Conservation (phyloP, 2,329 filamentous ascomycete species). For the Aspergillus caelatus region DNA sequence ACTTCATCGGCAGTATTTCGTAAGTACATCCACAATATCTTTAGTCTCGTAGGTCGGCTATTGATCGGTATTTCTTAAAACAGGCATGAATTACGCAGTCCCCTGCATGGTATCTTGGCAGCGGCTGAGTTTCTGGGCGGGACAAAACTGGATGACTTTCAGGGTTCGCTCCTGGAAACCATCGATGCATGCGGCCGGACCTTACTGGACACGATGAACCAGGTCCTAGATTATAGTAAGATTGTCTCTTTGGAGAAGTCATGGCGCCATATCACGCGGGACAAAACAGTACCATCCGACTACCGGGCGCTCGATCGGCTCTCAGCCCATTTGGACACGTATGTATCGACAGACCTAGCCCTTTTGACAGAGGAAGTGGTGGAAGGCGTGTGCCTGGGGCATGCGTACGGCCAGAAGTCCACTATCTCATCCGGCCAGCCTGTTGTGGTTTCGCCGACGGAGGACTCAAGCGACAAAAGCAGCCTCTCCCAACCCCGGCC, state of each 20-base stretch:
- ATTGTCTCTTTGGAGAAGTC: conserved; percentile 47
- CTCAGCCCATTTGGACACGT: conserved; percentile 37
- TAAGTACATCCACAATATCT: conserved; percentile 17
- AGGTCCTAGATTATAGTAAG: conserved; percentile 56
- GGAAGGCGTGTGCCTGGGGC: conserved; percentile 57
- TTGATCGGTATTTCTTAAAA: background rate
- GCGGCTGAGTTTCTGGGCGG: conserved; percentile 45
- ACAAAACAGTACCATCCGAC: conserved; percentile 29
- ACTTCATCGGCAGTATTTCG: conserved; percentile 49
- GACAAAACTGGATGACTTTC: conserved; percentile 43
- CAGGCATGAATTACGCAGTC: conserved; percentile 47
- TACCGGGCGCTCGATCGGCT: conserved; percentile 33
- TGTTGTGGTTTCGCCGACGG: conserved; percentile 21
- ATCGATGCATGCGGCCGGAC: conserved; percentile 47
- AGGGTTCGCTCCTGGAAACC: conserved; percentile 42
- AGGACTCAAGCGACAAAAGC: background rate
- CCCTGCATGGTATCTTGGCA: conserved; percentile 47
- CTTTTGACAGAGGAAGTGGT: conserved; percentile 57
- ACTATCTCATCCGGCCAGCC: conserved; percentile 28
- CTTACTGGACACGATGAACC: conserved; percentile 48
- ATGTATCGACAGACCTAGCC: conserved; percentile 46
- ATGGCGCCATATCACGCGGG: conserved; percentile 37
- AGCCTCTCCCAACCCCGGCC: conserved; percentile 15
- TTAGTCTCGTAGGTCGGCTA: background rate
- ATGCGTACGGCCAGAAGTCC: conserved; percentile 43